Evolutionary conservation across 257 asterid genomes (phyloP).

Genomic region (Echites panduratus): DNA sequence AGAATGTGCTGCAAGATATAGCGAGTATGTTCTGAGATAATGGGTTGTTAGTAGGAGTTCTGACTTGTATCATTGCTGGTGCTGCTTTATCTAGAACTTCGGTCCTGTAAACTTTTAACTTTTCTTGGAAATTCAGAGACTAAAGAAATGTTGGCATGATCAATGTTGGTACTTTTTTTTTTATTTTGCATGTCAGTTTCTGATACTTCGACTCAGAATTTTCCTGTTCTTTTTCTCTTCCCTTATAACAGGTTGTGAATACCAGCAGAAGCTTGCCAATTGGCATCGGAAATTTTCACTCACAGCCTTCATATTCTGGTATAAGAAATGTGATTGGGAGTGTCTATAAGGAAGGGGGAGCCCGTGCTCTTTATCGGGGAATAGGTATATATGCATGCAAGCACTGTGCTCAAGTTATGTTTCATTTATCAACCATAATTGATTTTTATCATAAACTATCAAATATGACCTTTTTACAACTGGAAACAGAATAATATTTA

Average conservation of each 20-base stretch:
- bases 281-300: constrained; percentile 31
- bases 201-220: neutral
- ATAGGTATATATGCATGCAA: constrained; percentile 44
- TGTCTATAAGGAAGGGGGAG: constrained; percentile 83
- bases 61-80: neutral
- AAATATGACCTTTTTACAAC: too few relatives aligned
- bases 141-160: too few relatives aligned
- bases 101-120: neutral
- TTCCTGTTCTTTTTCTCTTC: neutral
- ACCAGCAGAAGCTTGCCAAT: constrained; percentile 36
- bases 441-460: neutral
- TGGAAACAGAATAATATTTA: too few relatives aligned
- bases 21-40: neutral
- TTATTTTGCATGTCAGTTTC: neutral
- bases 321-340: constrained; percentile 59
- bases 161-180: neutral
- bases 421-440: neutral
- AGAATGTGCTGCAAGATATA: neutral
- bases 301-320: constrained; percentile 60
- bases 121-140: too few relatives aligned
- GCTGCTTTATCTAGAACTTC: neutral
- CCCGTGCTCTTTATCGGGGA: constrained; percentile 84
- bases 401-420: neutral
- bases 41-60: neutral
- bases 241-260: constrained; percentile 50